Percentiles rank a stretch among this genome's conserved stretches.
These are phyloP conservation scores for Oryza punctata DNA, from an alignment of 176 grass and related monocot genomes.

Conservation along the genomic window DNA sequence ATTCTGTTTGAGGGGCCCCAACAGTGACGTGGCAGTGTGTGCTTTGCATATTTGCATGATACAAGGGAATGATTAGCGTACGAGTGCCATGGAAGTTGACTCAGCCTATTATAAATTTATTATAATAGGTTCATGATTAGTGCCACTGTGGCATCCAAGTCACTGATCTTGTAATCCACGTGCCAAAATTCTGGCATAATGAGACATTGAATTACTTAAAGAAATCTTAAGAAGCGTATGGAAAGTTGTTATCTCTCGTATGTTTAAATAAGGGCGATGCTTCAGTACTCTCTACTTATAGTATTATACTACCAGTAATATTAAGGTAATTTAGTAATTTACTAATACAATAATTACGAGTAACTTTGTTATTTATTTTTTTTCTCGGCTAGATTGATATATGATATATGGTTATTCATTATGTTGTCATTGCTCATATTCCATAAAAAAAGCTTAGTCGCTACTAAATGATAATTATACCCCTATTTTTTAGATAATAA, in stretches of 20 bases:
- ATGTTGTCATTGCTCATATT: too few relatives aligned
- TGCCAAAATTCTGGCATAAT: background rate
- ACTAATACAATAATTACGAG: too few relatives aligned
- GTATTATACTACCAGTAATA: too few relatives aligned
- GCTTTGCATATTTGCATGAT: constrained; percentile 20
- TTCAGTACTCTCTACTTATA: too few relatives aligned
- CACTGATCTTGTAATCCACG: background rate
- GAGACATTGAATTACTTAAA: background rate
- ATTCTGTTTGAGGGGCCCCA: constrained; percentile 10
- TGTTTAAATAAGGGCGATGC: background rate
- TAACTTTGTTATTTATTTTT: too few relatives aligned
- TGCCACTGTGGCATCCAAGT: background rate
- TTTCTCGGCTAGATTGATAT: too few relatives aligned
- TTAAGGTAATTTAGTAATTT: too few relatives aligned
- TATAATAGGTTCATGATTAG: background rate
- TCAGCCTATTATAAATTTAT: background rate
- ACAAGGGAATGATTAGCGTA: constrained; percentile 14
- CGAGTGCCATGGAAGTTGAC: constrained; percentile 42
- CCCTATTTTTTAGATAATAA: too few relatives aligned
- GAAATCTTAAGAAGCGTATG: background rate
- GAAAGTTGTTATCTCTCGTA: background rate
- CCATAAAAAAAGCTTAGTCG: too few relatives aligned
- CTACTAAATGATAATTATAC: too few relatives aligned
- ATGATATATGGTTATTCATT: too few relatives aligned
- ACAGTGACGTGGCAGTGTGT: constrained; percentile 12